Evolutionary conservation across 257 asterid species (phyloP), one percentile per base, ranked within the genome.

Genomic region (Lycium ferocissimum): DNA sequence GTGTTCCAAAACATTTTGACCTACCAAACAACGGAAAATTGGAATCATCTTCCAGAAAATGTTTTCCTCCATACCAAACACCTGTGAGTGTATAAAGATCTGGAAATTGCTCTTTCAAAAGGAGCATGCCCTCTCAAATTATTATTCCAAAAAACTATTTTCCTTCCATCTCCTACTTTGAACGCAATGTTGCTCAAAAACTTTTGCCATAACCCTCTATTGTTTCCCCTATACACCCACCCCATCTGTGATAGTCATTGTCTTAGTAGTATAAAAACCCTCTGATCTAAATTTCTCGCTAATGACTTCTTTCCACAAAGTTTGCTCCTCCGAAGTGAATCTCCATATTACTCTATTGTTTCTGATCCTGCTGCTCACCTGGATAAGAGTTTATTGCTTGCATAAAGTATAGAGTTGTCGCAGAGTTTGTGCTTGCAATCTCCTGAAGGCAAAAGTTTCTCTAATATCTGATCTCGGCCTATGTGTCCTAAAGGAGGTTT

Each of bases 371-470:
- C 40, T 63, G 71, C 37, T 63, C 40, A 11, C 45, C 43, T 33
- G 72, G 71, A 65, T 65, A 65, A 65, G 43, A 65, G 43, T 26
- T 65, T 65, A 33, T 65, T 65, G 26, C 43, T 26, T 26, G 33
- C 33, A 26, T 26, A 26, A 26, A 26, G 33, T 26, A 26, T 26
- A 26, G 33, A 26, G 33, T 33, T 65, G 20, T 66, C 45, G 47
- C 61, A 56, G 75, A 67, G 75, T 53, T 38, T 69, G 51, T 15
- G 14, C 75, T 69, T 67, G 22, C 76, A 14, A 37, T 67, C 49
- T 37, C 47, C 22, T 67, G 76, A 67, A 67, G 76, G 76, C 76
- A 67, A 22, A 35, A 67, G 49, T 37, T 66, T 67, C 49, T 67
- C 49, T 22, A 67, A 37, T 37, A 35, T 37, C 37, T 12, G 45